Conservation (phyloP, 352 stramenopile genomes). For the Pythium phragmiticola region DNA sequence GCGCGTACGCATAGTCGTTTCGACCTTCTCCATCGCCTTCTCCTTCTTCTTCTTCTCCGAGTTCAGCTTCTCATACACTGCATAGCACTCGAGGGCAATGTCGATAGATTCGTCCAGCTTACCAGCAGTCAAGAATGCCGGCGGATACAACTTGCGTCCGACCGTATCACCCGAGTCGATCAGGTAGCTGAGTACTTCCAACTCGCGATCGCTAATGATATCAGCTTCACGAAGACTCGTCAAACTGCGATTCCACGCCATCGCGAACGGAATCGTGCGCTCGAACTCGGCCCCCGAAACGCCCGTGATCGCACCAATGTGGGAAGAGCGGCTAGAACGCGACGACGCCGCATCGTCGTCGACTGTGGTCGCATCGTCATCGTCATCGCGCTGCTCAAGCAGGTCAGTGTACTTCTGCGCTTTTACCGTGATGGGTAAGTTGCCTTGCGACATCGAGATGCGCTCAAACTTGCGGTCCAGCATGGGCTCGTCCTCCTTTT, state of each 20-base stretch:
- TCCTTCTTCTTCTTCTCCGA: conserved; percentile 90
- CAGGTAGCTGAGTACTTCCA: conserved; percentile 86
- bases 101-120: conserved; percentile 88
- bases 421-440: conserved; percentile 80
- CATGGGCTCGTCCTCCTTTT: conserved; percentile 61
- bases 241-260: conserved; percentile 86
- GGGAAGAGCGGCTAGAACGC: conserved; percentile 40
- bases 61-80: conserved; percentile 81
- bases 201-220: conserved; percentile 80
- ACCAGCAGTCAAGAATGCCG: conserved; percentile 82
- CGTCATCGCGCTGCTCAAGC: conserved; percentile 42
- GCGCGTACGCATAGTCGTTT: conserved; percentile 81
- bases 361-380: conserved; percentile 63
- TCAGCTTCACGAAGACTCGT: conserved; percentile 75
- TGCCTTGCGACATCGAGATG: conserved; percentile 81
- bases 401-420: conserved; percentile 81
- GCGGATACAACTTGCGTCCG: conserved; percentile 77
- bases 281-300: conserved; percentile 82
- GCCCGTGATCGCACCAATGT: conserved; percentile 69
- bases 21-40: conserved; percentile 85
- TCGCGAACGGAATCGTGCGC: conserved; percentile 83
- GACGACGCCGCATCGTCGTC: conserved; percentile 47
- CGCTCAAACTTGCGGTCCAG: conserved; percentile 77
- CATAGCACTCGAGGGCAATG: conserved; percentile 77
- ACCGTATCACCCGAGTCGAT: conserved; percentile 80